Base-by-base conservation (phyloP, 73 alveolate genomes). In the Tetrahymena thermophila region DNA sequence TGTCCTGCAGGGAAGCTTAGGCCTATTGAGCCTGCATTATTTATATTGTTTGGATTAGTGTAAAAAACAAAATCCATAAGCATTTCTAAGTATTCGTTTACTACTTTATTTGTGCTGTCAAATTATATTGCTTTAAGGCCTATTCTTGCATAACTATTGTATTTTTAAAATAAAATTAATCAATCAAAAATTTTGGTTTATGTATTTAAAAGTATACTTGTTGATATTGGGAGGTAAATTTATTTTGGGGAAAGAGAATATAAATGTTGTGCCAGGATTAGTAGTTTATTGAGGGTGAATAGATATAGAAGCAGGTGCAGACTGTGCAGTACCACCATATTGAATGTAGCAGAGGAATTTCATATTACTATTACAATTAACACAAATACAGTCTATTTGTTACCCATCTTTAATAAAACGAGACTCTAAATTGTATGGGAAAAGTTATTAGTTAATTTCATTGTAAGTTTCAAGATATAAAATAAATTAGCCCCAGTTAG, bases 321-420 rank as follows among this genome's bases (percentile, higher is more conserved):
- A 93, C 84, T 85, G 40, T 16, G 84, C 94, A 37, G 71, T 35
- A 85, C 94, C 83, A 85, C 96, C 96, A 34, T 84, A 85, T 25
- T 94, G 42, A 19, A 84, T 40, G 42, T 84, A 94, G 55, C 96
- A 94, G 34, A 94, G 89, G 35, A 71, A 71, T 71, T 25, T 25
- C 89, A 71, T 28, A 19, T 34, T 84, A 19, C 28, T 31, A n/a
- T 57, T 85, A 94, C 96, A 94, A 15, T 93, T 84, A n/a, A 84
- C 35, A 42, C 96, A 94, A 37, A 84, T 85, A 42, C 96, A 94
- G 42, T 94, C 96, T 19, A 94, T 94, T 85, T 94, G 93, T 40
- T 94, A n/a, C 7, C 93, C 94, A 94, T 94, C 57, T 25, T 38
- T 42, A 11, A 94, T 85, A 43, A 84, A 94, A 25, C 89, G 89